Conservation (phyloP, 768 basidiomycete genomes). For the Lentinus brumalis region DNA sequence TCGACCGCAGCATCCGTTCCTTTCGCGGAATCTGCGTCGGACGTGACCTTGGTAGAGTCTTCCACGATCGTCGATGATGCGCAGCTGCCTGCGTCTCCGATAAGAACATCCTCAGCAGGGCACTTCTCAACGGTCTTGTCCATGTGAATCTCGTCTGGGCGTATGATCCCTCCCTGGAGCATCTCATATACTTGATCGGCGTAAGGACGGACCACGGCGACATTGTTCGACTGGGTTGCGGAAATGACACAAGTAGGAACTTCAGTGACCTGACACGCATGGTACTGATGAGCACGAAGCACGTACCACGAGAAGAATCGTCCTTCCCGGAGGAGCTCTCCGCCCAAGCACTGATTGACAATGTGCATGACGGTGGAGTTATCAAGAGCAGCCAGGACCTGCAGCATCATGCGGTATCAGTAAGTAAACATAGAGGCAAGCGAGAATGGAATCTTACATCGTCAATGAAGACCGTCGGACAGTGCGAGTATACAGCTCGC, state of each 20-base stretch:
- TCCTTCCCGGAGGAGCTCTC: conserved; percentile 50
- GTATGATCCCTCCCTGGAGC: conserved; percentile 52
- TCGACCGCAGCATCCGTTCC: no score
- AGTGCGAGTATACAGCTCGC: conserved; percentile 59
- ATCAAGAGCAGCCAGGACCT: conserved; percentile 52
- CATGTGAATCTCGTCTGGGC: conserved; percentile 48
- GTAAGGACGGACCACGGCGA: conserved; percentile 53
- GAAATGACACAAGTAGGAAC: neutral
- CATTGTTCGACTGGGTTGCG: conserved; percentile 47
- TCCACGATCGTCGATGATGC: no score
- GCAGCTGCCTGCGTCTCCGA: no score
- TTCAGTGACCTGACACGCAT: neutral
- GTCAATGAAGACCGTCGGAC: conserved; percentile 69
- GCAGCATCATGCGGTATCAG: neutral
- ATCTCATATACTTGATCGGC: conserved; percentile 61
- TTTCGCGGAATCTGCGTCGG: no score
- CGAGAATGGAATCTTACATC: conserved; percentile 44
- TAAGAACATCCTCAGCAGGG: no score
- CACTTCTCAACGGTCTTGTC: conserved; percentile 34
- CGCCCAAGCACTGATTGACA: conserved; percentile 50
- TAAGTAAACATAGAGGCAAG: neutral
- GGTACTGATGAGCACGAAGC: neutral
- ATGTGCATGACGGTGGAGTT: conserved; percentile 54
- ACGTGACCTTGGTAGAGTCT: no score
- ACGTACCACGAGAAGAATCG: conserved; percentile 51